A percentile compares a stretch with the other conserved stretches of the same genome.
These are phyloP conservation scores for Podaxis mareebaensis DNA, from an alignment of 768 basidiomycete species.

Conservation along the genomic window DNA sequence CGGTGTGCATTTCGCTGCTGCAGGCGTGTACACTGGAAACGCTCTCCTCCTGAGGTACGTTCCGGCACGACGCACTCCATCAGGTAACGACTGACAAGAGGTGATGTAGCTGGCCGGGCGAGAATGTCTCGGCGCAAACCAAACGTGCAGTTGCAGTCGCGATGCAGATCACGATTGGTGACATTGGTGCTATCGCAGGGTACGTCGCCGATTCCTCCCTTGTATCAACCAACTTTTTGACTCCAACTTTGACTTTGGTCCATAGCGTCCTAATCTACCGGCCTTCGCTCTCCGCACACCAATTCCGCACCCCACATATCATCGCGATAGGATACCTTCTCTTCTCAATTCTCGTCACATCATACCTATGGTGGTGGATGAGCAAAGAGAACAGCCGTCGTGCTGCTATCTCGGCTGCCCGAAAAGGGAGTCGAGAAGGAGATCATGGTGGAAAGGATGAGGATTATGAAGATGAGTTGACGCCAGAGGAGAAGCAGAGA, in stretches of 20 bases:
- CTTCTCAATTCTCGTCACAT: conserved; percentile 44
- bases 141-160: conserved; percentile 64
- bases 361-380: conserved; percentile 51
- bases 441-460: background rate
- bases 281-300: conserved; percentile 44
- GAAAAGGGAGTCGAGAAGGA: conserved; percentile 21
- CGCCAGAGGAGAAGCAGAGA: conserved; percentile 28
- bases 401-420: conserved; percentile 28
- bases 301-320: conserved; percentile 56
- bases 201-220: conserved; percentile 19
- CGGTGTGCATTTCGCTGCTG: conserved; percentile 55
- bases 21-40: conserved; percentile 59
- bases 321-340: conserved; percentile 61
- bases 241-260: background rate
- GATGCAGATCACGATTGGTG: conserved; percentile 65
- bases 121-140: conserved; percentile 70
- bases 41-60: conserved; percentile 52
- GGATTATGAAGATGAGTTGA: conserved; percentile 1
- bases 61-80: background rate
- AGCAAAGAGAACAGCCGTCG: conserved; percentile 48
- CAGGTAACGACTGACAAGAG: background rate
- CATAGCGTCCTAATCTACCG: conserved; percentile 54
- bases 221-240: background rate
- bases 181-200: conserved; percentile 59
- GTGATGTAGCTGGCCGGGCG: conserved; percentile 53